These are phyloP conservation scores for Platanus orientalis DNA, from an alignment of 164 flowering plant genomes.

Conservation along the genomic window DNA sequence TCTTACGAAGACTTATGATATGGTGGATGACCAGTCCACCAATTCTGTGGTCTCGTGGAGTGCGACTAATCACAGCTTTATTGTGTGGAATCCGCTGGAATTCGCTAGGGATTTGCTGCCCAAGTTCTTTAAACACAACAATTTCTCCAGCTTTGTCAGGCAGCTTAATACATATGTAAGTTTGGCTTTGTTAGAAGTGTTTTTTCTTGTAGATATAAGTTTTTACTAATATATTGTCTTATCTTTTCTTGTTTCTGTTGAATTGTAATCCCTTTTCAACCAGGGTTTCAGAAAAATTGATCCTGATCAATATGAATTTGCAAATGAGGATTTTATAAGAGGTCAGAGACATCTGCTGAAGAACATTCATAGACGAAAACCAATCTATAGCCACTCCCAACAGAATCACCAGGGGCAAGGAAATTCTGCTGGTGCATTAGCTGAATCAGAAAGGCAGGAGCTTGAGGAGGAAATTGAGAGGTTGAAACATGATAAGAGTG, in stretches of 20 bases:
- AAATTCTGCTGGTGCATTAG: slow-evolving; percentile 17
- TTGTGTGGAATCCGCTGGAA: background rate
- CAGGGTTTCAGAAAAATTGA: slow-evolving; percentile 85
- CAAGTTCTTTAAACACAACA: no score
- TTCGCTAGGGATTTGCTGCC: no score
- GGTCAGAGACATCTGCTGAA: slow-evolving; percentile 64
- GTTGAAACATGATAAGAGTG: slow-evolving; percentile 48
- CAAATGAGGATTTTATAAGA: slow-evolving; percentile 70
- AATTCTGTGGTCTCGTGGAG: slow-evolving; percentile 13
- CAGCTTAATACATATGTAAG: no score
- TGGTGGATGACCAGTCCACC: slow-evolving; percentile 15
- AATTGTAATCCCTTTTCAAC: background rate
- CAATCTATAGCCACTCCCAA: slow-evolving; percentile 71
- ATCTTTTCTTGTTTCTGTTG: background rate
- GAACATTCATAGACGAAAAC: slow-evolving; percentile 78
- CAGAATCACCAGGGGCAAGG: slow-evolving; percentile 25
- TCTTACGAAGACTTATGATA: slow-evolving; percentile 17
- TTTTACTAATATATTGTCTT: background rate
- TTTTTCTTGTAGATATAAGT: no score
- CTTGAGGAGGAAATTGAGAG: slow-evolving; percentile 51
- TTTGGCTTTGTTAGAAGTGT: background rate
- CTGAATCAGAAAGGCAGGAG: slow-evolving; percentile 50
- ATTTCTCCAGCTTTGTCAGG: no score
- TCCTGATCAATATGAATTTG: slow-evolving; percentile 92
- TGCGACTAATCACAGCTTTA: background rate